phyloP scores from a whole-genome alignment of 2,329 filamentous ascomycete species.

The Tolypocladium pustulatum region DNA sequence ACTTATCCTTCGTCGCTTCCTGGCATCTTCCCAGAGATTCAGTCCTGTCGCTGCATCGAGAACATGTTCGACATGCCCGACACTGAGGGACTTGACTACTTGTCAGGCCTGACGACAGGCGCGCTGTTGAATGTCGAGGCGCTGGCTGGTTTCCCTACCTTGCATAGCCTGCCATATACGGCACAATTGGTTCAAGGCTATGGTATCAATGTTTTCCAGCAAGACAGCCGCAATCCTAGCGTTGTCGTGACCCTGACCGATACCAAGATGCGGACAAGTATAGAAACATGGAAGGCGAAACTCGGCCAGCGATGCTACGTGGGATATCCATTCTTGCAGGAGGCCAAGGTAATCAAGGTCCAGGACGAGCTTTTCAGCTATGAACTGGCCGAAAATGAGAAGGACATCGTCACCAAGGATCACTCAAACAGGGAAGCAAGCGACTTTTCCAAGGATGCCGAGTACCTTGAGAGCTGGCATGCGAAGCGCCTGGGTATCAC shows the following conservation, averaged over 20 bases:
- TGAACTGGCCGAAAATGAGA: conserved; percentile 53
- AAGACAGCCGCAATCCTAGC: conserved; percentile 92
- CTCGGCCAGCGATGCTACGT: conserved; percentile 82
- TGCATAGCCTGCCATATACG: conserved; percentile 76
- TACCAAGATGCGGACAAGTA: conserved; percentile 58
- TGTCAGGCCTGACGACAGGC: conserved; percentile 73
- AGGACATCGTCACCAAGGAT: conserved; percentile 55
- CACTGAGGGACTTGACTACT: conserved; percentile 79
- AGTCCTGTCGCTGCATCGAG: conserved; percentile 80
- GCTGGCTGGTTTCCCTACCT: conserved; percentile 85
- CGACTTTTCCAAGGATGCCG: conserved; percentile 75
- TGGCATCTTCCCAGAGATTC: conserved; percentile 82
- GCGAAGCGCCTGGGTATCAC: conserved; percentile 84
- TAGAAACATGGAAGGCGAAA: conserved; percentile 64
- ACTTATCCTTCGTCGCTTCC: conserved; percentile 79
- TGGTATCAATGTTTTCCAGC: conserved; percentile 88
- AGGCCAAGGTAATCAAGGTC: conserved; percentile 80
- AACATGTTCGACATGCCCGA: conserved; percentile 94
- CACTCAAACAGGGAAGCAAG: conserved; percentile 69
- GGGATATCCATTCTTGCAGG: conserved; percentile 90
- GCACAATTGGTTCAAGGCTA: conserved; percentile 63
- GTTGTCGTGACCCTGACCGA: conserved; percentile 81
- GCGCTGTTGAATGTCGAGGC: conserved; percentile 73
- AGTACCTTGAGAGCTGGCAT: conserved; percentile 75
- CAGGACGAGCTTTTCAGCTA: conserved; percentile 94